Base-by-base conservation (phyloP, 148 eudicot species). In the Cornus controversa region DNA sequence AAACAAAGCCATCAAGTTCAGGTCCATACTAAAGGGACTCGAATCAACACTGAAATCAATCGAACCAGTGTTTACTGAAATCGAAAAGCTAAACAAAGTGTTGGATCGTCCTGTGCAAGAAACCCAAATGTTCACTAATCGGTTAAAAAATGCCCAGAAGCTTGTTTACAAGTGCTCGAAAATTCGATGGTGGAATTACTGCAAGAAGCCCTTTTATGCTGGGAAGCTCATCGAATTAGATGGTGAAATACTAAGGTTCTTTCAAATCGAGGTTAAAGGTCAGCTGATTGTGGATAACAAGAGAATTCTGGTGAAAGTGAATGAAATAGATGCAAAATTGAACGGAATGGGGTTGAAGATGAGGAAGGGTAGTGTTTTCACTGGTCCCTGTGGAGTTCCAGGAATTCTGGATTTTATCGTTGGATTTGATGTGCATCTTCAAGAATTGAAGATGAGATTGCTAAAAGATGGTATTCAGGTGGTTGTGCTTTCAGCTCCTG, bases 181-280 rank as follows among this genome's bases (percentile, higher is more conserved):
- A 42, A 75, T 75, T 10, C 37, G 22, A 50, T 36, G 53, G 8
- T 53, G 64, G 64, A 75, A 75, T 37, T 58, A 62, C 20, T 63
- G 27, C 77, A 75, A 64, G 31, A 75, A 64, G 36, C 64, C 42
- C 28, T 18, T 18, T 23, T 45, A 63, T 40, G 64, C 77, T 0
- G n/a, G 37, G 77, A 64, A 75, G 69, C 69, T 75, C 10, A 65
- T 62, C 29, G 64, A 29, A 24, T 66, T 75, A 1, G n/a, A 75
- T 18, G 23, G 4, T 8, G 15, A 7, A 20, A 14, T 75, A 0
- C 0, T 24, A 7, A 66, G 22, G 4, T 64, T 75, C 31, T 75
- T 75, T 24, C 77, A 75, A 54, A 15, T 75, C 8, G 69, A 75
- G 42, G 54, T 75, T 14, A 70, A 75, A 40, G 77, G 70, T 15